Evolutionary conservation across 257 asterid species (phyloP).

Genomic region (Plantago elongata): DNA sequence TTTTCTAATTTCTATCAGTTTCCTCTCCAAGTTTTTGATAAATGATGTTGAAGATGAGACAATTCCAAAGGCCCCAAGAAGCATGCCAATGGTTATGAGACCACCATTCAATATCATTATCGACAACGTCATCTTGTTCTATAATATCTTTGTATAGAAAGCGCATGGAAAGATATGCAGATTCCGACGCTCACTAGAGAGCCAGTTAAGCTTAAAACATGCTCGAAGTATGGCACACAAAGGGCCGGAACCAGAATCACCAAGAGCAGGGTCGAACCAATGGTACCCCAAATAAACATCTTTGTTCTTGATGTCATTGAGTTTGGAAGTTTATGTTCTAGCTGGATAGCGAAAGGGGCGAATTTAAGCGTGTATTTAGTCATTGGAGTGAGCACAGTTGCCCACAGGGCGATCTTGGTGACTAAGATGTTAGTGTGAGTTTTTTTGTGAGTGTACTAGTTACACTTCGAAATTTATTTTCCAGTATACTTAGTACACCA

Average conservation of each 20-base stretch:
- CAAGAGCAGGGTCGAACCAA: constrained; percentile 51
- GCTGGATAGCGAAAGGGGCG: constrained; percentile 64
- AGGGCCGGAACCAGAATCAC: constrained; percentile 52
- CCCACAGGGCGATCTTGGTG: constrained; percentile 73
- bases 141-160: constrained; percentile 56
- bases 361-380: constrained; percentile 72
- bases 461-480: too few relatives aligned
- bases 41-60: constrained; percentile 59
- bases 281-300: constrained; percentile 45
- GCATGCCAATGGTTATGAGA: constrained; percentile 34
- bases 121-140: constrained; percentile 33
- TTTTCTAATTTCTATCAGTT: too few relatives aligned
- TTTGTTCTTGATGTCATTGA: constrained; percentile 38
- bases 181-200: constrained; percentile 65
- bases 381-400: constrained; percentile 63
- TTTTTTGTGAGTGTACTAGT: too few relatives aligned
- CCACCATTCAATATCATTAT: constrained; percentile 32
- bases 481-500: too few relatives aligned
- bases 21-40: constrained; percentile 28
- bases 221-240: constrained; percentile 57
- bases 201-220: constrained; percentile 71
- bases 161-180: constrained; percentile 50
- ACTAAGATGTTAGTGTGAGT: too few relatives aligned
- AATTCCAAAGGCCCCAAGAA: constrained; percentile 57
- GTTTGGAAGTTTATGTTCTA: constrained; percentile 44